These are phyloP conservation scores for Udeniomyces megalosporus DNA, from an alignment of 768 basidiomycete genomes.

Conservation along the genomic window DNA sequence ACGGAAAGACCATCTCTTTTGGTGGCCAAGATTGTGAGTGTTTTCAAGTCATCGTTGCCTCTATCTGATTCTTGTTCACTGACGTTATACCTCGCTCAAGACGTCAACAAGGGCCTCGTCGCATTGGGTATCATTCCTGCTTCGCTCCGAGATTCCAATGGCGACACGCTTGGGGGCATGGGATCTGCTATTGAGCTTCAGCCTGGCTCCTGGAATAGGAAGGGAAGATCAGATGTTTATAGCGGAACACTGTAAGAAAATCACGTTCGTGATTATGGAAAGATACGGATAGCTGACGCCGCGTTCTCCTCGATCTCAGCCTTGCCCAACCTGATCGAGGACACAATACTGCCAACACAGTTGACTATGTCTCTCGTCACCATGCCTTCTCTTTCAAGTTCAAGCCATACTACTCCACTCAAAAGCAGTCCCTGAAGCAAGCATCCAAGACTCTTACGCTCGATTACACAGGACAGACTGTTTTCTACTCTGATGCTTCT, in stretches of 20 bases:
- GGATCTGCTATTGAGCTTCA: slow-evolving; percentile 6
- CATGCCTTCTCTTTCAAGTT: slow-evolving; percentile 46
- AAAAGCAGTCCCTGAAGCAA: slow-evolving; percentile 36
- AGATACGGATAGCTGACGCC: too few relatives aligned
- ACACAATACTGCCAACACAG: slow-evolving; percentile 26
- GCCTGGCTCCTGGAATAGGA: slow-evolving; percentile 4
- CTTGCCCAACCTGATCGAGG: background rate
- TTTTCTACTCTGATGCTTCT: slow-evolving; percentile 36
- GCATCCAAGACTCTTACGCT: slow-evolving; percentile 42
- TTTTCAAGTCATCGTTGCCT: too few relatives aligned
- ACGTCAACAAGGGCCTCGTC: slow-evolving; percentile 23
- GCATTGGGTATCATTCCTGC: slow-evolving; percentile 20
- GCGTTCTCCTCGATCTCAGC: background rate
- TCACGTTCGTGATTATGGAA: too few relatives aligned
- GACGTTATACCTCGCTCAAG: background rate
- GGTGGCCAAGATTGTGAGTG: too few relatives aligned
- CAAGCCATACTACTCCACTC: slow-evolving; percentile 37
- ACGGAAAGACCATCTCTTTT: too few relatives aligned
- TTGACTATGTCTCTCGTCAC: slow-evolving; percentile 50
- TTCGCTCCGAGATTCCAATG: slow-evolving; percentile 17
- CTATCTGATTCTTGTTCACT: too few relatives aligned
- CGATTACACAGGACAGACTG: slow-evolving; percentile 39
- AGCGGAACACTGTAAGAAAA: slow-evolving; percentile 37
- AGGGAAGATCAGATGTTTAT: background rate
- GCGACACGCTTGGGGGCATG: slow-evolving; percentile 19